These are phyloP conservation scores for Capronia epimyces DNA, from an alignment of 2,329 filamentous ascomycete genomes.

Conservation along the genomic window DNA sequence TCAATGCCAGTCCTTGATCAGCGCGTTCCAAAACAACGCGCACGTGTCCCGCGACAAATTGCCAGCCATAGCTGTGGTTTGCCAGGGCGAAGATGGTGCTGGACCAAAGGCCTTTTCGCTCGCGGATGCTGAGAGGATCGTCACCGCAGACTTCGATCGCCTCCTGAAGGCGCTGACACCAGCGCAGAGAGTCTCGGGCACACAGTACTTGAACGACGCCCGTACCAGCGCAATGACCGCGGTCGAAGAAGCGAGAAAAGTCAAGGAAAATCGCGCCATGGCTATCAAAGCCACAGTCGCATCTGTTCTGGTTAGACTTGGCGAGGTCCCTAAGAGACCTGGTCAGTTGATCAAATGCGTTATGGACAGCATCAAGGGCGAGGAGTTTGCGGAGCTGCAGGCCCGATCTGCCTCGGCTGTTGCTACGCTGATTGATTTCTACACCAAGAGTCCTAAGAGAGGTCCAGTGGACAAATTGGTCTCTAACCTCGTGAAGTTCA, in stretches of 20 bases:
- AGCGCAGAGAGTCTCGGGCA: slow-evolving; percentile 77
- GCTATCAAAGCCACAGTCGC: slow-evolving; percentile 82
- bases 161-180: slow-evolving; percentile 85
- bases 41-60: slow-evolving; percentile 71
- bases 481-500: slow-evolving; percentile 92
- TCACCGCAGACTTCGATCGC: slow-evolving; percentile 77
- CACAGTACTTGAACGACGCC: slow-evolving; percentile 72
- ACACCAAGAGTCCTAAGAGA: slow-evolving; percentile 71
- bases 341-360: slow-evolving; percentile 89
- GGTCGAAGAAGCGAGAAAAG: slow-evolving; percentile 70
- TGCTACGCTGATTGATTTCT: slow-evolving; percentile 76
- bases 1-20: slow-evolving; percentile 83
- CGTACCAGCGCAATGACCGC: slow-evolving; percentile 63
- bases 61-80: slow-evolving; percentile 78
- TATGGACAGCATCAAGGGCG: slow-evolving; percentile 96
- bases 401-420: slow-evolving; percentile 79
- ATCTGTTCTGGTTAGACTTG: slow-evolving; percentile 81
- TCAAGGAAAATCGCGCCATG: slow-evolving; percentile 77
- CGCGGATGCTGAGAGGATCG: slow-evolving; percentile 77
- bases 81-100: slow-evolving; percentile 87
- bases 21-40: slow-evolving; percentile 85
- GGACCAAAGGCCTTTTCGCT: slow-evolving; percentile 91
- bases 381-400: slow-evolving; percentile 86
- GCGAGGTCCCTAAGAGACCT: slow-evolving; percentile 84
- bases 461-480: slow-evolving; percentile 94